Conservation (phyloP, 768 basidiomycete genomes). For the Leccinum sublutescens region DNA sequence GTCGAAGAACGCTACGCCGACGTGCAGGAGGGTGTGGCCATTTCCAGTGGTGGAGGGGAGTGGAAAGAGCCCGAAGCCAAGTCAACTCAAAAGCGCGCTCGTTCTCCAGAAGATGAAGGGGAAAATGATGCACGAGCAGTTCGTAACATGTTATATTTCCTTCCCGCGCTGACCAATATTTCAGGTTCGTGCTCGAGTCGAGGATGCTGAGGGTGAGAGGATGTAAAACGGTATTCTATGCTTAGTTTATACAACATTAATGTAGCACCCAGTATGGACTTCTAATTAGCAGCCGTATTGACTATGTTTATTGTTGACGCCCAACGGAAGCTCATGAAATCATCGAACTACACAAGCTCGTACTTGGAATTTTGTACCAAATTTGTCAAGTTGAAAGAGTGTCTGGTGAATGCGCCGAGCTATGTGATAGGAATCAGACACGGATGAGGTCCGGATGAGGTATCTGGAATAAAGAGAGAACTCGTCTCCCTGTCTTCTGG, state of each 20-base stretch:
- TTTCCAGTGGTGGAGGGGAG: slow-evolving; percentile 81
- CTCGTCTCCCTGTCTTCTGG: slow-evolving; percentile 33
- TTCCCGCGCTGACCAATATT: slow-evolving; percentile 9
- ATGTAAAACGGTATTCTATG: slow-evolving; percentile 47
- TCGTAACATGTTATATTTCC: slow-evolving; percentile 24
- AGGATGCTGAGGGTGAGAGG: slow-evolving; percentile 64
- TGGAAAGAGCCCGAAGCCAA: slow-evolving; percentile 69
- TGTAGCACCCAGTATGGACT: slow-evolving; percentile 10
- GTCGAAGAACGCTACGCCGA: slow-evolving; percentile 88
- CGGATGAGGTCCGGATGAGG: slow-evolving; percentile 52
- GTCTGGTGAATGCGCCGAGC: slow-evolving; percentile 64
- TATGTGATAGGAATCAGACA: slow-evolving; percentile 68
- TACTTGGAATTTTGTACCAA: slow-evolving; percentile 41
- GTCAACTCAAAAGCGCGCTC: slow-evolving; percentile 59
- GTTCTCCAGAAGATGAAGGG: slow-evolving; percentile 78
- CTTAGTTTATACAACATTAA: slow-evolving; percentile 22
- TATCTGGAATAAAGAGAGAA: slow-evolving; percentile 52
- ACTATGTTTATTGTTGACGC: slow-evolving; percentile 13
- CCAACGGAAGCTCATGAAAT: slow-evolving; percentile 7
- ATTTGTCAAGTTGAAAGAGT: slow-evolving; percentile 36
- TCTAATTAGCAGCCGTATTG: slow-evolving; percentile 13
- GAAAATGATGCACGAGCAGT: slow-evolving; percentile 55
- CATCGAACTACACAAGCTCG: slow-evolving; percentile 53
- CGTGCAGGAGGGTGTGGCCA: slow-evolving; percentile 73
- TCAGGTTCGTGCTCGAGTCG: slow-evolving; percentile 59